Conservation (phyloP, 2,329 filamentous ascomycete genomes). For the Westerdykella sp. region DNA sequence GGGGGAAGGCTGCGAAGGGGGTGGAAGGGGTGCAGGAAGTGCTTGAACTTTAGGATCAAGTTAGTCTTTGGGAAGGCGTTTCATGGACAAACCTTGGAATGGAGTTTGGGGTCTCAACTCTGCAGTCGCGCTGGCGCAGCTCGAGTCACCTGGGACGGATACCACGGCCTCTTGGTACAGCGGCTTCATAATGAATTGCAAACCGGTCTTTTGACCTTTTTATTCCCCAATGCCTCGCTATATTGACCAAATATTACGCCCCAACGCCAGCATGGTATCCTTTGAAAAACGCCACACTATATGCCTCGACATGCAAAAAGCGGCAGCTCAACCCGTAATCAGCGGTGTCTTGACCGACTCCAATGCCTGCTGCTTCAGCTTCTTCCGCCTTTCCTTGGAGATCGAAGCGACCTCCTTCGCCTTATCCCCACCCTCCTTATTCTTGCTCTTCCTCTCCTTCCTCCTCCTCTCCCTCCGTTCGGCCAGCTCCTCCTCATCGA, state of each 20-base stretch:
- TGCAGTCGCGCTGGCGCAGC: no score
- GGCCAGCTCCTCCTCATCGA: conserved; percentile 30
- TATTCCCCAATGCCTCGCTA: not conserved
- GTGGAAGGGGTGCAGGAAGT: conserved; percentile 16
- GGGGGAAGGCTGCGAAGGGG: conserved; percentile 3
- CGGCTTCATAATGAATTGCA: no score
- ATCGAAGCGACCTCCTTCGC: conserved; percentile 23
- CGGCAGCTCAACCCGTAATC: conserved; percentile 15
- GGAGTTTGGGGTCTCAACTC: no score
- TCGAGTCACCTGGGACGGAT: no score
- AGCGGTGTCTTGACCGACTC: conserved; percentile 37
- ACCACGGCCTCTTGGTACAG: no score
- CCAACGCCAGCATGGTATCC: not conserved
- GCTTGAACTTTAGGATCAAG: conserved; percentile 19
- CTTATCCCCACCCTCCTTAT: conserved; percentile 25
- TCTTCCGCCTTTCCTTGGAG: conserved; percentile 45
- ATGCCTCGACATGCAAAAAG: not conserved
- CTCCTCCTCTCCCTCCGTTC: conserved; percentile 19
- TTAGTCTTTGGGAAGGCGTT: not conserved
- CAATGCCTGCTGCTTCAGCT: conserved; percentile 45
- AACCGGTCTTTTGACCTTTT: no score
- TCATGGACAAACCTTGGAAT: not conserved
- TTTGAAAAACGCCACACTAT: no score
- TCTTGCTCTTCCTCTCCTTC: conserved; percentile 29
- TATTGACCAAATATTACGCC: conserved; percentile 1